phyloP scores from a whole-genome alignment of 441 rosid species.

The Brassica hybrid region DNA sequence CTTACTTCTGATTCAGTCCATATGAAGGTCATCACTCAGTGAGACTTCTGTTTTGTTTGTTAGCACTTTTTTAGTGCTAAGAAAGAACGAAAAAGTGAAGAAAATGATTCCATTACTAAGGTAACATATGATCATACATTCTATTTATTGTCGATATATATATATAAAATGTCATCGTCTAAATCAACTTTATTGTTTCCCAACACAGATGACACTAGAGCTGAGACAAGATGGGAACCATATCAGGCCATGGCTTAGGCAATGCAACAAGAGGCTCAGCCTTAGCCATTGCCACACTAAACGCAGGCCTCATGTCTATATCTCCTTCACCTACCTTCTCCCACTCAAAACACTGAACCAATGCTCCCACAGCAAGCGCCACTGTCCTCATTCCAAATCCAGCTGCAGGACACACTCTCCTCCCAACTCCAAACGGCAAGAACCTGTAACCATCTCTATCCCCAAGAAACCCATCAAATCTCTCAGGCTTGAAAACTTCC shows the following conservation, averaged over 20 bases:
- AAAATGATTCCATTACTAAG: conserved; percentile 14
- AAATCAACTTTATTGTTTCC: conserved; percentile 11
- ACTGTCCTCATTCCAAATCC: conserved; percentile 47
- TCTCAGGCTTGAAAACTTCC: conserved; percentile 54
- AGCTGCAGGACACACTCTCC: conserved; percentile 71
- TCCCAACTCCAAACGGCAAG: conserved; percentile 61
- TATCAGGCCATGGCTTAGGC: conserved; percentile 45
- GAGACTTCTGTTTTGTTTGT: conserved; percentile 9
- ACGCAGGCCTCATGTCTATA: conserved; percentile 54
- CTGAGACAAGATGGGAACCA: conserved; percentile 45
- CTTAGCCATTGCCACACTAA: conserved; percentile 54
- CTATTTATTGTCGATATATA: conserved; percentile 24
- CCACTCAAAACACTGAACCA: conserved; percentile 70
- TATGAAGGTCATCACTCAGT: background rate
- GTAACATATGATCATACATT: conserved; percentile 15
- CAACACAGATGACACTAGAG: conserved; percentile 32
- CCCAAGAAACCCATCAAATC: conserved; percentile 45
- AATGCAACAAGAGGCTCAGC: conserved; percentile 52
- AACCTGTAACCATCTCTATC: conserved; percentile 47
- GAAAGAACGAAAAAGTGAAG: background rate
- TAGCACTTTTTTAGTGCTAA: no score
- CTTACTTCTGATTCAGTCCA: conserved; percentile 11
- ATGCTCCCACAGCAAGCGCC: conserved; percentile 51
- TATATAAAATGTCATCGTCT: background rate
- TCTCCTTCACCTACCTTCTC: conserved; percentile 42